Base-by-base conservation (phyloP, 2,329 filamentous ascomycete species). In the Pyricularia sp. region DNA sequence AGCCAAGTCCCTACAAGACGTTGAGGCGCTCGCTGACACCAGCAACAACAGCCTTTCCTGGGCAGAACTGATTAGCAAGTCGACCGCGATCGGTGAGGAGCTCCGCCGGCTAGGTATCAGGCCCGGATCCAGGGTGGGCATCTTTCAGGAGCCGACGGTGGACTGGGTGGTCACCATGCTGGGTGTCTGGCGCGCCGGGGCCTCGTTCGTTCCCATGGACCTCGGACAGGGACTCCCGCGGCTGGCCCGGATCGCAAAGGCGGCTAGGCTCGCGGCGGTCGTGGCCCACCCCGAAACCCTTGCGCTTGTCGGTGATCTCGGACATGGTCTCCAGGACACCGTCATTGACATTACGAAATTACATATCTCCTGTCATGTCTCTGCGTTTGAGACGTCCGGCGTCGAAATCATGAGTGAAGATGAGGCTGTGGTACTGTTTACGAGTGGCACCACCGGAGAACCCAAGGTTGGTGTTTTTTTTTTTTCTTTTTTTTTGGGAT, bases 381-480 rank as follows among this genome's bases (percentile, higher is more conserved):
- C 26, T 3, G 1, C 7, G 3, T 3, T 62, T 3, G 53, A 44
- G 1, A 13, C 61, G 4, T 40, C 59, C 6, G n/a, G 19, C 5
- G 30, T 65, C 22, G 10, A 24, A 9, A 49, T 28, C 35, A 19
- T 30, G 8, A 9, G 67, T 67, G 49, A 60, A 44, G 19, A 88
- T 91, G 66, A 90, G 62, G 26, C 62, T 2, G 57, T 63, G 44
- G 26, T 57, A 0, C 7, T 92, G 59, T 91, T 91, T 70, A 92
- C 89, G 0, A 88, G 85, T 66, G 83, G 88, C 8, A 90, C 88
- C 0, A 91, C 88, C 0, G 88, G 88, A 1, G 75, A 84, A 0
- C 89, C 89, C 0, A 92, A 92, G 74, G 89, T 62, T 24, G 7
- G 89, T 59, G 2, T 9, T 31, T 31, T 31, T 12, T 26, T 10